Evolutionary conservation across 805 yeast species (phyloP).

Genomic region (Osmozyma mogii): DNA sequence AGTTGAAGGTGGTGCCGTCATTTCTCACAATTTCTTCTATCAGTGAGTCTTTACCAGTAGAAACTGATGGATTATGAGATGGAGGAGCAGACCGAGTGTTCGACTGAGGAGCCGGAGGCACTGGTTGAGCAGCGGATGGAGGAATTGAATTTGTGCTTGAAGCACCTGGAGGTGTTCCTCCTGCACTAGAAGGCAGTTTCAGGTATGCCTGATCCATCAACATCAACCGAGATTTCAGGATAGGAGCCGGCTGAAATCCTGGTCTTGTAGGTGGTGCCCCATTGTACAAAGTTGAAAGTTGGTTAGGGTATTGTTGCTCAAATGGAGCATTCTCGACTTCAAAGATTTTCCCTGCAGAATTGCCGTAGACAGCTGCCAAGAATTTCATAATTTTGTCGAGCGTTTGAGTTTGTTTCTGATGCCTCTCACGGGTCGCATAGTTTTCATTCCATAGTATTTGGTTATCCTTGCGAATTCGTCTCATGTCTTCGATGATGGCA

Average conservation of each 20-base stretch:
- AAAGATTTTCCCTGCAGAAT: constrained; percentile 42
- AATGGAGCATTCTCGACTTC: constrained; percentile 21
- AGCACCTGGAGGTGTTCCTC: constrained; percentile 1
- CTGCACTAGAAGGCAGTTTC: constrained; percentile 1
- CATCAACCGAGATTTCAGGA: constrained; percentile 31
- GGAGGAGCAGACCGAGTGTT: constrained; percentile 1
- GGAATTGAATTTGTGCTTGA: background rate
- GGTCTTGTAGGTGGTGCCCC: constrained; percentile 5
- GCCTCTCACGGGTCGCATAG: constrained; percentile 72
- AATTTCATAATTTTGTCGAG: constrained; percentile 82
- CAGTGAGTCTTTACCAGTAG: constrained; percentile 7
- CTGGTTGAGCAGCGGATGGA: background rate
- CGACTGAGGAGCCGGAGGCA: background rate
- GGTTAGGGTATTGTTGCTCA: constrained; percentile 11
- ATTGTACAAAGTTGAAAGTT: constrained; percentile 13
- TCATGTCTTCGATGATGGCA: constrained; percentile 75
- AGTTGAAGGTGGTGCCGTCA: no score
- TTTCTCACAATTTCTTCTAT: constrained; percentile 13
- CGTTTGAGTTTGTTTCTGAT: constrained; percentile 79
- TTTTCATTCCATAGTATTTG: constrained; percentile 89
- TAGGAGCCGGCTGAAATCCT: constrained; percentile 10
- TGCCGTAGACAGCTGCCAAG: constrained; percentile 73
- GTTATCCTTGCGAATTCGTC: constrained; percentile 79
- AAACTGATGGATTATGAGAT: constrained; percentile 1
- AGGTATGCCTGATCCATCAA: constrained; percentile 31